Evolutionary conservation across 148 eudicot genomes (phyloP).

Genomic region (Pouteria glomerata): DNA sequence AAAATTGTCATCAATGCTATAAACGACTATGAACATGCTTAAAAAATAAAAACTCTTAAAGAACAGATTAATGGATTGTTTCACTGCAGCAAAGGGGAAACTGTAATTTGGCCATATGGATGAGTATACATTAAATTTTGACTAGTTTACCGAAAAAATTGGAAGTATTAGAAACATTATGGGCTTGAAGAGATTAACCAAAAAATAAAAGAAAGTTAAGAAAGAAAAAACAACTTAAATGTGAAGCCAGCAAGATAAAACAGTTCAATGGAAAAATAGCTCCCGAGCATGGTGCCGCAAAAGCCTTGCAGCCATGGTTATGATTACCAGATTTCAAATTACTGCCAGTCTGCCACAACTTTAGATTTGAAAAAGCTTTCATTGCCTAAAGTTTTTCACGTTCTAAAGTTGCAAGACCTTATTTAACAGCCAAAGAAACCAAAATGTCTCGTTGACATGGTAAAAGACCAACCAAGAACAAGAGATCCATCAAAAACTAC

Average conservation of each 20-base stretch:
- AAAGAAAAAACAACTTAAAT: not conserved
- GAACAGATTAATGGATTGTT: not conserved
- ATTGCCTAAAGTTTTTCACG: not conserved
- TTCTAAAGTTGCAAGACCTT: not conserved
- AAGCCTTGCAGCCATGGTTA: not conserved
- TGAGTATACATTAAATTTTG: not conserved
- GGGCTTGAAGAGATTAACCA: not conserved
- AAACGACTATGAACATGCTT: not conserved
- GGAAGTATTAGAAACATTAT: not conserved
- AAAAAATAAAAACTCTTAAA: not conserved
- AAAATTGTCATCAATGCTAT: not conserved
- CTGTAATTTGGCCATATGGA: not conserved
- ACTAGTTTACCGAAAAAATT: not conserved
- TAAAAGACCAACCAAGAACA: not conserved
- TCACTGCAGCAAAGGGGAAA: not conserved
- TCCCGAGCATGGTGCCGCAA: not conserved
- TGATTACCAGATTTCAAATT: not conserved
- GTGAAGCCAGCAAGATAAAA: not conserved
- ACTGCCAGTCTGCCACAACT: too few species aligned
- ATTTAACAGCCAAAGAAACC: not conserved
- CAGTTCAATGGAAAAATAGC: not conserved
- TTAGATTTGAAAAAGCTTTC: not conserved
- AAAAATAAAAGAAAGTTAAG: not conserved
- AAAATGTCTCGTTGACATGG: not conserved
- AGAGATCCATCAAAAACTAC: slow-evolving; percentile 25